Evolutionary conservation across 441 rosid genomes (phyloP).

Genomic region (Pelargonium myrrhifolium): DNA sequence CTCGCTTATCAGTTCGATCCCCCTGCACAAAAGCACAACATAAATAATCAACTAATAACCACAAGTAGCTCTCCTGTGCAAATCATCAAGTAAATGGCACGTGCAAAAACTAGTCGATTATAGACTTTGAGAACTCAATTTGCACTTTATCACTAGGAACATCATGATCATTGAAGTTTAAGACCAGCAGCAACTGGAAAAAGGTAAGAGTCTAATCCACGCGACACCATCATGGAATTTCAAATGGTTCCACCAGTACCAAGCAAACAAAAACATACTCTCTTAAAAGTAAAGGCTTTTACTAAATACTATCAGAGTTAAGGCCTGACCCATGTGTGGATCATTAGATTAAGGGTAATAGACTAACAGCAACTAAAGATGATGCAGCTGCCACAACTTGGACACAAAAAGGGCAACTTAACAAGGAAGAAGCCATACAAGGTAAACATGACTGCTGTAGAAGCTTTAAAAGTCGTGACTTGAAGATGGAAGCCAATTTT

Average conservation of each 20-base stretch:
- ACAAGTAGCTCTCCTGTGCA: neutral
- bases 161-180: neutral
- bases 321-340: too few species aligned
- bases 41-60: neutral
- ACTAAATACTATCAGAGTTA: too few species aligned
- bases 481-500: neutral
- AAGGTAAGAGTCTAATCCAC: too few species aligned
- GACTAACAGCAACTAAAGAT: neutral
- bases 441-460: neutral
- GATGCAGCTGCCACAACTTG: neutral
- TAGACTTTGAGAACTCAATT: neutral
- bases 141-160: neutral
- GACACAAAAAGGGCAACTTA: neutral
- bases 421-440: neutral
- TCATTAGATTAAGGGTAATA: too few species aligned
- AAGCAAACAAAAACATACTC: too few species aligned
- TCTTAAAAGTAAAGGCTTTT: too few species aligned
- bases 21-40: conserved; percentile 48
- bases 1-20: conserved; percentile 89
- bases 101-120: neutral
- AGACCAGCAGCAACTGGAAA: neutral
- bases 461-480: neutral
- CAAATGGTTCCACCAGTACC: too few species aligned
- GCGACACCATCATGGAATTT: too few species aligned
- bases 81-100: neutral